phyloP scores from a whole-genome alignment of 2,329 filamentous ascomycete genomes.

The Coniochaeta sp. region DNA sequence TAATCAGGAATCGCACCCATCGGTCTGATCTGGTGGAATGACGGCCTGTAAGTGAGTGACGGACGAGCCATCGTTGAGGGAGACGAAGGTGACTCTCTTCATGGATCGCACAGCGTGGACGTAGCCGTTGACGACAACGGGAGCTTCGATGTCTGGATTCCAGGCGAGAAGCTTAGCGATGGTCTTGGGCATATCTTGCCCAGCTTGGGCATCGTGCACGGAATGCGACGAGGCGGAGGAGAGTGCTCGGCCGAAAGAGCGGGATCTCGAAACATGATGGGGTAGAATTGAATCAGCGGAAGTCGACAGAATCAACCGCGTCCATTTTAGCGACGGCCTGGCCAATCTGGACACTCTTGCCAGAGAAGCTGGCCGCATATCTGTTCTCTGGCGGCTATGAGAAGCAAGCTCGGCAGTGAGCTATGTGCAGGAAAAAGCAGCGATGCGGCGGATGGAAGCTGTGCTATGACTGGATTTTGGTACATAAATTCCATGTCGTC shows the following conservation, averaged over 20 bases:
- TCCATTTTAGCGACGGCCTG: background rate
- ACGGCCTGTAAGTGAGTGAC: constrained; percentile 73
- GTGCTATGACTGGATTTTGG: background rate
- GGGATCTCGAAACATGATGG: background rate
- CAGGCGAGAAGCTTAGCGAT: constrained; percentile 50
- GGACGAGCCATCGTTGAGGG: constrained; percentile 82
- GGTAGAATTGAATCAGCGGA: background rate
- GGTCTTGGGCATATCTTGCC: constrained; percentile 26
- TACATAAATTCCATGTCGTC: background rate
- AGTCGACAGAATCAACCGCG: background rate
- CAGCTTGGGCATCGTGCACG: background rate
- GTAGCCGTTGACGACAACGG: constrained; percentile 65
- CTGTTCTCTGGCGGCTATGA: background rate
- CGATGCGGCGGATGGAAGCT: background rate
- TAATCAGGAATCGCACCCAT: constrained; percentile 51
- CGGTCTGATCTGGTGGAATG: constrained; percentile 61
- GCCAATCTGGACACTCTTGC: constrained; percentile 1
- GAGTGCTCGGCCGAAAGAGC: constrained; percentile 3
- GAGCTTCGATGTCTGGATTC: constrained; percentile 33
- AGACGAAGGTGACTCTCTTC: constrained; percentile 75
- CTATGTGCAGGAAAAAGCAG: background rate
- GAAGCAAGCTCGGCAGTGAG: background rate
- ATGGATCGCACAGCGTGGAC: constrained; percentile 80
- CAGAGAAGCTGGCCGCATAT: constrained; percentile 1
- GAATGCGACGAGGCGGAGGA: background rate